phyloP scores from a whole-genome alignment of 768 basidiomycete species.

The Serpula lacrymans region DNA sequence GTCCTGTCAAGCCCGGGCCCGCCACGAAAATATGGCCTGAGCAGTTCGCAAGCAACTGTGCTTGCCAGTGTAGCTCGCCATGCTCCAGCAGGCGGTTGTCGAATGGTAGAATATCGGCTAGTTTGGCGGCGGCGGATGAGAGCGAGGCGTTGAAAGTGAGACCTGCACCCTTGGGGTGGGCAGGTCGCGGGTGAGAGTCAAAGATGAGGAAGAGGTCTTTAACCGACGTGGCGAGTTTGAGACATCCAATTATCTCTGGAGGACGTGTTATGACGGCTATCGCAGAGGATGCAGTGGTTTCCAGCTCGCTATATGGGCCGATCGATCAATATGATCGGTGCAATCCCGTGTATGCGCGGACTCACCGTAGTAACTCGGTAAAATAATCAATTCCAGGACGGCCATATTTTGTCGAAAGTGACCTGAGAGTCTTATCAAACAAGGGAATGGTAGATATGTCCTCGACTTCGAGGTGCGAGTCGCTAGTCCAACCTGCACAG shows the following conservation, averaged over 20 bases:
- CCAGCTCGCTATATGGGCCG: conserved; percentile 11
- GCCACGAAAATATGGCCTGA: conserved; percentile 56
- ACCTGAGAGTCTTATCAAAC: conserved; percentile 40
- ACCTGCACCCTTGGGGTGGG: conserved; percentile 57
- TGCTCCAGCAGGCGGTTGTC: conserved; percentile 44
- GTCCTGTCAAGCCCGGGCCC: conserved; percentile 15
- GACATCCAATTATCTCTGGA: conserved; percentile 62
- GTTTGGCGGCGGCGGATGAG: conserved; percentile 38
- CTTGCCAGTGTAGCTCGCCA: conserved; percentile 55
- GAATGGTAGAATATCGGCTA: conserved; percentile 46
- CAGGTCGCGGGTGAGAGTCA: conserved; percentile 63
- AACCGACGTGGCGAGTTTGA: conserved; percentile 27
- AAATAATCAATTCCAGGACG: conserved; percentile 37
- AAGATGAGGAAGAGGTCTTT: conserved; percentile 53
- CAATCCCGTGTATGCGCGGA: neutral
- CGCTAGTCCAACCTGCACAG: conserved; percentile 51
- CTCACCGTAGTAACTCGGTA: conserved; percentile 24
- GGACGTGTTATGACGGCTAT: conserved; percentile 63
- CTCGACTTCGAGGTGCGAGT: conserved; percentile 55
- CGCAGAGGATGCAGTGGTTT: conserved; percentile 16
- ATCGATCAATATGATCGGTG: conserved; percentile 1
- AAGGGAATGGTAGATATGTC: conserved; percentile 47
- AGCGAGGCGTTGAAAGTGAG: conserved; percentile 50
- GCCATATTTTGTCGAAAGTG: conserved; percentile 33
- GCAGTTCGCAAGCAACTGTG: conserved; percentile 57